Conservation (phyloP, 306 rosid genomes). For the Sphenostylis stenocarpa region DNA sequence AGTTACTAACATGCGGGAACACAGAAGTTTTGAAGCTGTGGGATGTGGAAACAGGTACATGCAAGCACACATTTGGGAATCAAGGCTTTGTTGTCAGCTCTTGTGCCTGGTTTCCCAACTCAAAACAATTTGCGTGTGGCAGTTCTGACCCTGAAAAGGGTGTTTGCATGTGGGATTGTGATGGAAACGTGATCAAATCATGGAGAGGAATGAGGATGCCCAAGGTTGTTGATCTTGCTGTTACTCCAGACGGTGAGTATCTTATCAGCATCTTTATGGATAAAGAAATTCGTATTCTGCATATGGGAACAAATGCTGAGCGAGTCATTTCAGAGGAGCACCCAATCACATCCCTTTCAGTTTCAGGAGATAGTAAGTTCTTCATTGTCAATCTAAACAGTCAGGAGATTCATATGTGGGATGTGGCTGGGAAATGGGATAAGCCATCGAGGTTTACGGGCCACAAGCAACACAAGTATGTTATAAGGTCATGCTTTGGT, state of each 20-base stretch:
- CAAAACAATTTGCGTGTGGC: slow-evolving; percentile 84
- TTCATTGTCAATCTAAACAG: slow-evolving; percentile 87
- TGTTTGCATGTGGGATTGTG: slow-evolving; percentile 86
- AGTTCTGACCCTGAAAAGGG: slow-evolving; percentile 83
- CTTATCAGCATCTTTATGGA: slow-evolving; percentile 81
- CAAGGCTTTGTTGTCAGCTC: slow-evolving; percentile 84
- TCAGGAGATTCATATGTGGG: slow-evolving; percentile 96
- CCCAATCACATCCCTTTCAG: slow-evolving; percentile 40
- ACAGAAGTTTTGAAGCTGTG: slow-evolving; percentile 85
- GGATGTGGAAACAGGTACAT: slow-evolving; percentile 90
- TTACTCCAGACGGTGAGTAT: slow-evolving; percentile 80
- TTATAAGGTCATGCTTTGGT: slow-evolving; percentile 90
- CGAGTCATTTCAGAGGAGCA: slow-evolving; percentile 71
- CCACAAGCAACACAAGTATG: slow-evolving; percentile 69
- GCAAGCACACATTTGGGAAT: slow-evolving; percentile 85
- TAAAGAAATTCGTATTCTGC: slow-evolving; percentile 69
- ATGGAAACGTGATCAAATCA: slow-evolving; percentile 78
- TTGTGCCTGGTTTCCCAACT: slow-evolving; percentile 96
- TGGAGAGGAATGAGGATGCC: slow-evolving; percentile 94
- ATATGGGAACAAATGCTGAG: slow-evolving; percentile 61
- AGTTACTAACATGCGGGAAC: slow-evolving; percentile 91
- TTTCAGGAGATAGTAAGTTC: slow-evolving; percentile 61
- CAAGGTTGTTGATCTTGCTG: slow-evolving; percentile 78
- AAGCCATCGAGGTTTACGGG: slow-evolving; percentile 33
- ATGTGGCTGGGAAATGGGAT: slow-evolving; percentile 69